These are phyloP conservation scores for Phytophthora hibernalis DNA, from an alignment of 352 stramenopile genomes.

Conservation along the genomic window DNA sequence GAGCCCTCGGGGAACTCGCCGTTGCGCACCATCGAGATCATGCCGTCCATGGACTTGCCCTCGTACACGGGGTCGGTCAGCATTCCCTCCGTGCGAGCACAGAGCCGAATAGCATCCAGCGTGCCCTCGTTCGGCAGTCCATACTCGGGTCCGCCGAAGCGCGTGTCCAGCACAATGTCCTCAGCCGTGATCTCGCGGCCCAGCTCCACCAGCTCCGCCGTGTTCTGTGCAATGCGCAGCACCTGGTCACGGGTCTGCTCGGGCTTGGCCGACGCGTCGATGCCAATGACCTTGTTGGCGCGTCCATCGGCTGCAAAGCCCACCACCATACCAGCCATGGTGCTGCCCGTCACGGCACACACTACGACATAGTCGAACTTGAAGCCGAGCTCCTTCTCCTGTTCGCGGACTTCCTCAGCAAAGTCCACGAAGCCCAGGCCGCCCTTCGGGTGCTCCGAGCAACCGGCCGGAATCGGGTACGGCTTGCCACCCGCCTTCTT, in stretches of 20 bases:
- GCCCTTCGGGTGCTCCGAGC: conserved; percentile 45
- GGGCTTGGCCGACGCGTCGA: conserved; percentile 42
- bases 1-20: conserved; percentile 44
- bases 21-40: conserved; percentile 48
- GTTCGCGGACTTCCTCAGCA: conserved; percentile 40
- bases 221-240: conserved; percentile 44
- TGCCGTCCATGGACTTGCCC: conserved; percentile 49
- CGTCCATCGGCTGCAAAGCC: conserved; percentile 41
- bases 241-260: conserved; percentile 47
- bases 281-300: conserved; percentile 49
- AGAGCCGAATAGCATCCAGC: conserved; percentile 43
- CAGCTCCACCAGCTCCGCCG: conserved; percentile 40
- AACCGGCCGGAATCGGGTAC: conserved; percentile 44
- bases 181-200: conserved; percentile 38
- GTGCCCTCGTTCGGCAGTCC: conserved; percentile 44
- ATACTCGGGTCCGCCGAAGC: conserved; percentile 43
- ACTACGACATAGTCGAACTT: conserved; percentile 50
- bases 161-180: conserved; percentile 43
- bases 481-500: conserved; percentile 46
- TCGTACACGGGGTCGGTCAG: conserved; percentile 48
- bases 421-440: conserved; percentile 46
- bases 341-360: conserved; percentile 46
- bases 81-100: conserved; percentile 43
- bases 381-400: conserved; percentile 46
- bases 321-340: conserved; percentile 48